Evolutionary conservation across 2,329 filamentous ascomycete species (phyloP), one percentile per base, ranked within the genome.

Genomic region (Gyromitra esculenta): DNA sequence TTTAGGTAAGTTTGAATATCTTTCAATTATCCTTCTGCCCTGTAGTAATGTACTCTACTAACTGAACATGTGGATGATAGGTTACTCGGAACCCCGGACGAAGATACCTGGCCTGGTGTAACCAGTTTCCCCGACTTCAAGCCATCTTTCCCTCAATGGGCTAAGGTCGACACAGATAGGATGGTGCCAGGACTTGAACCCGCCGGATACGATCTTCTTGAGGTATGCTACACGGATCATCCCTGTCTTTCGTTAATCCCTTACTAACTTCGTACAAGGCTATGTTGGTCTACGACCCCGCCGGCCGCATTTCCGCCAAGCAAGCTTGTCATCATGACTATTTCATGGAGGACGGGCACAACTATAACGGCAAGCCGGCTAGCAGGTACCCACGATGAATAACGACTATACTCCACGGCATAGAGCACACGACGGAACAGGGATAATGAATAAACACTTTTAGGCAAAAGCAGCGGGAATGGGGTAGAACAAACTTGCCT

Each of bases 71-170:
- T 48, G 57, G 56, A 31, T 50, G 8, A 39, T 31, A 92, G 91
- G 75, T 84, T 93, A 45, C 89, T 97, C 50, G 93, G 94, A 79
- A 97, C 94, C 2, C 94, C 94, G 2, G 89, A 89, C 69, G 94
- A 97, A 82, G 87, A 89, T 6, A 87, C 89, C 75, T 97, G 94
- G 94, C 94, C 94, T 41, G 94, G 94, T 77, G 93, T 97, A 75
- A 96, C 93, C n/a, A 94, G 92, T 6, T 96, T 96, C 85, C 94
- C 94, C 54, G 94, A 97, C 84, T 97, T 94, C 87, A 97, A 97
- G 85, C 84, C 91, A 37, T 94, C 92, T 1, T 97, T 97, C 85
- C 94, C 94, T 79, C 96, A 96, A 85, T 97, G 94, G 94, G 87
- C 88, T 81, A 89, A 92, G 73, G 91, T 94, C 82, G 87, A 88